Percentiles rank a stretch among this genome's conserved stretches.
These are phyloP conservation scores for Saccharomyces hybrid DNA, from an alignment of 1,139 yeast species.

Conservation along the genomic window DNA sequence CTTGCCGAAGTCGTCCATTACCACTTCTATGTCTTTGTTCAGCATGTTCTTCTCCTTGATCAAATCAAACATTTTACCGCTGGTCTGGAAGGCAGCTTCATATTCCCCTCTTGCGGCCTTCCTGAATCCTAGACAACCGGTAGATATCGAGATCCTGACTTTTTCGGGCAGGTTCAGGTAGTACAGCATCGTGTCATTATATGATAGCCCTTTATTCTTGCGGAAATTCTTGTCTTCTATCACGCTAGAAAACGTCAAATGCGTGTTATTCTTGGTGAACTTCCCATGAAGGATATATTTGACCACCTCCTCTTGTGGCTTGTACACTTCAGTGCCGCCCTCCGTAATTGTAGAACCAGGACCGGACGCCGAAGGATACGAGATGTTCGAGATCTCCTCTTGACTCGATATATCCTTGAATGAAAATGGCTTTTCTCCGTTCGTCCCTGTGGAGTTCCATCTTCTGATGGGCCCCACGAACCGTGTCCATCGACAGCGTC, in stretches of 20 bases:
- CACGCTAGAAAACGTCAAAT: constrained; percentile 66
- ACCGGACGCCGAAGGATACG: not conserved
- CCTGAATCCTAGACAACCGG: constrained; percentile 70
- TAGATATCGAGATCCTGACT: constrained; percentile 55
- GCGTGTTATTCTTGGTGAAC: constrained; percentile 78
- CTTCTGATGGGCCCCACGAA: not conserved
- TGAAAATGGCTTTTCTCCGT: not conserved
- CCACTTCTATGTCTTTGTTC: constrained; percentile 58
- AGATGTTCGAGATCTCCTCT: constrained; percentile 2
- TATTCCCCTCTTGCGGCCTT: constrained; percentile 81
- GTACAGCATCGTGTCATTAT: constrained; percentile 71
- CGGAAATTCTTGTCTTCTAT: constrained; percentile 57
- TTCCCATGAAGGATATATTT: constrained; percentile 69
- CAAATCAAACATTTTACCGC: constrained; percentile 61
- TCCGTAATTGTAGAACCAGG: not conserved
- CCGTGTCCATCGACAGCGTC: not conserved
- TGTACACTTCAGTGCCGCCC: constrained; percentile 3
- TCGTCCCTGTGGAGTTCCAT: not conserved
- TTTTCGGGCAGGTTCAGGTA: constrained; percentile 76
- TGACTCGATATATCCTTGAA: not conserved
- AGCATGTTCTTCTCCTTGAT: constrained; percentile 55
- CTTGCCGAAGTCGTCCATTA: constrained; percentile 75
- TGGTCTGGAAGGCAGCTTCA: constrained; percentile 86
- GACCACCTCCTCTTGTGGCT: constrained; percentile 18
- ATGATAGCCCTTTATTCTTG: constrained; percentile 49